Evolutionary conservation across 2,329 filamentous ascomycete genomes (phyloP), one percentile per base, ranked within the genome.

Genomic region (Coniella vitis): DNA sequence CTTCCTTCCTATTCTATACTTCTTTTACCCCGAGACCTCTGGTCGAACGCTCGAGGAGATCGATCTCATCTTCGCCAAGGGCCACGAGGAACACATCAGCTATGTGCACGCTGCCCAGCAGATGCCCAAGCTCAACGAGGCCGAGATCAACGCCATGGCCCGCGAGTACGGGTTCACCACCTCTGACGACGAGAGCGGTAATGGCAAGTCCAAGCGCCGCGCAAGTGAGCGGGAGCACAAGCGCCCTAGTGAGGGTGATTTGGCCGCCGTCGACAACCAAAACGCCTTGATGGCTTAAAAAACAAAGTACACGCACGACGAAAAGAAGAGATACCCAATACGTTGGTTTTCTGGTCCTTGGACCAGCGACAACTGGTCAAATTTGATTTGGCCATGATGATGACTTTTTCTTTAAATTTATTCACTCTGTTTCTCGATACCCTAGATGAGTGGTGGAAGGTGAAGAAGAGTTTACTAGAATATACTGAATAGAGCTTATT

Each of bases 41-140:
- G 58, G 60, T 54, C 71, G 73, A 36, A 73, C 71, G 1, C 68
- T 84, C 2, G 82, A 85, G 60, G 81, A 85, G 57, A 76, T 84
- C 60, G 81, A 85, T 48, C 38, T 58, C 7, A 61, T 66, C 35
- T 67, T 67, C 22, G 46, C 51, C 41, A 53, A 53, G 51, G 51
- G 48, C 14, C 35, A 37, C 32, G 41, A 45, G 32, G 51, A 53
- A 45, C 29, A 51, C 4, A 48, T 51, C 32, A 38, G 31, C 44
- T 51, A 48, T 29, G 51, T 53, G 16, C 25, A 48, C 22, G 48
- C 51, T 9, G 48, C 48, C n/a, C 5, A 53, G 45, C 4, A 35
- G n/a, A 40, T 53, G 36, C 51, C 51, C 4, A 50, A 38, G 45
- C 38, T 53, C 12, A 50, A n/a, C 22, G 38, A 39, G 12, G 34